Evolutionary conservation across 2,329 filamentous ascomycete species (phyloP).

Genomic region (Colletotrichum cereale): DNA sequence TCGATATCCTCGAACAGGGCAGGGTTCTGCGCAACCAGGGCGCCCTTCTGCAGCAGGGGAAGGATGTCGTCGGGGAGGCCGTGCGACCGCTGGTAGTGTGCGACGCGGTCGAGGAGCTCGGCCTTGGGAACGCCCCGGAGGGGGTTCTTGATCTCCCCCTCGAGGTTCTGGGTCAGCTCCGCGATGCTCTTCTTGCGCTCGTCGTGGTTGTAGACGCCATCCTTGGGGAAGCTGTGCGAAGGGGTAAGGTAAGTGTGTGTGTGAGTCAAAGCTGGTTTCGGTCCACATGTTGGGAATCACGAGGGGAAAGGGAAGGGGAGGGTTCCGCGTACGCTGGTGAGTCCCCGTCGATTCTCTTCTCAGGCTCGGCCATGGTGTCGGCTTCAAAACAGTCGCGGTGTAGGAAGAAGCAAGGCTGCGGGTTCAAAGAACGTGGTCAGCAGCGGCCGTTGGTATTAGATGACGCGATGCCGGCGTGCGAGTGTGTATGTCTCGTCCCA

Average conservation of each 20-base stretch:
- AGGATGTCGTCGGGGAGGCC: constrained; percentile 60
- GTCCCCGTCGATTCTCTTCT: constrained; percentile 15
- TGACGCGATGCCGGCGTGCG: neutral
- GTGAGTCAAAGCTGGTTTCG: neutral
- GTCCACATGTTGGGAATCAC: neutral
- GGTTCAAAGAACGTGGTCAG: neutral
- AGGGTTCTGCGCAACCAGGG: constrained; percentile 66
- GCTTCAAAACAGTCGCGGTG: neutral
- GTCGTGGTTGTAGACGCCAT: constrained; percentile 2
- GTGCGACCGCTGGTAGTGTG: constrained; percentile 64
- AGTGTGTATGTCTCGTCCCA: neutral
- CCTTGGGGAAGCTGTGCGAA: neutral
- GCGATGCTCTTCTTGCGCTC: constrained; percentile 28
- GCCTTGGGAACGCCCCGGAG: constrained; percentile 65
- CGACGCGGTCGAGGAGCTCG: constrained; percentile 65
- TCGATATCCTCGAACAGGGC: constrained; percentile 60
- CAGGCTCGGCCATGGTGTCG: neutral
- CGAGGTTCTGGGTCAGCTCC: constrained; percentile 28
- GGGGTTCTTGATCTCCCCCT: constrained; percentile 57
- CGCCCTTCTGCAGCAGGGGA: constrained; percentile 61
- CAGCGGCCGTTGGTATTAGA: too few relatives aligned
- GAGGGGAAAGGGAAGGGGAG: too few relatives aligned
- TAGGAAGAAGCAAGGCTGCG: neutral
- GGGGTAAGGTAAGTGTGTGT: neutral
- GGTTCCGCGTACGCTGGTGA: neutral